Base-by-base conservation (phyloP, 257 asterid species). In the Coffea eugenioides region DNA sequence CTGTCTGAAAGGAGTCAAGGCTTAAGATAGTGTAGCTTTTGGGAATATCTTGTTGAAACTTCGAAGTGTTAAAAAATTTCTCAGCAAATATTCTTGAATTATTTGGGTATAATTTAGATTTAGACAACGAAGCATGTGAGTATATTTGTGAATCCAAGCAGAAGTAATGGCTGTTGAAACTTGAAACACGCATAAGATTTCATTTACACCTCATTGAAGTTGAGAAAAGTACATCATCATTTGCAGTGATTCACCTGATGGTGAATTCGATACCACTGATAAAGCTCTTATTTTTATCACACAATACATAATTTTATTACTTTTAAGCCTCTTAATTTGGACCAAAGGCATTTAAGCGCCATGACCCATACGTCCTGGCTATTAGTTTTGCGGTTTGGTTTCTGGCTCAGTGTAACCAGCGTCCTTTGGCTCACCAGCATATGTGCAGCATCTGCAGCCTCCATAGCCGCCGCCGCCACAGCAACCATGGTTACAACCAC, bases 371-470 rank as follows among this genome's bases (percentile, higher is more conserved):
- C 2, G 43, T 2, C 43, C 43, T 56, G 23, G 74, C 36, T 70
- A 20, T 61, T 56, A 82, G 69, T 54, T 83, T 41, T 59, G 76
- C 0, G 83, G 80, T 62, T 74, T 65, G 46, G 73, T 23, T 82
- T 78, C 43, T 16, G 77, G 73, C 66, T 70, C 73, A 12, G 43
- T 39, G 43, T 39, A 39, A 4, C 43, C 43, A 1, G 59, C 69
- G 16, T 80, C 78, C 68, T 76, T 66, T 31, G 76, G 54, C 41
- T 84, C 72, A 62, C 80, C 79, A 25, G 80, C 45, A 73, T 79
- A 77, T 0, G 78, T 71, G 67, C 85, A 84, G 69, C 88, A 84
- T 71, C 79, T 75, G 39, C 84, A 71, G 3, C 82, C 83, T 3
- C 54, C 3, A 59, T 62, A 27, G 5, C 39, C 25, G 3, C 70